Evolutionary conservation across 179 eudicot species (phyloP).

Genomic region (Dionaea muscipula): DNA sequence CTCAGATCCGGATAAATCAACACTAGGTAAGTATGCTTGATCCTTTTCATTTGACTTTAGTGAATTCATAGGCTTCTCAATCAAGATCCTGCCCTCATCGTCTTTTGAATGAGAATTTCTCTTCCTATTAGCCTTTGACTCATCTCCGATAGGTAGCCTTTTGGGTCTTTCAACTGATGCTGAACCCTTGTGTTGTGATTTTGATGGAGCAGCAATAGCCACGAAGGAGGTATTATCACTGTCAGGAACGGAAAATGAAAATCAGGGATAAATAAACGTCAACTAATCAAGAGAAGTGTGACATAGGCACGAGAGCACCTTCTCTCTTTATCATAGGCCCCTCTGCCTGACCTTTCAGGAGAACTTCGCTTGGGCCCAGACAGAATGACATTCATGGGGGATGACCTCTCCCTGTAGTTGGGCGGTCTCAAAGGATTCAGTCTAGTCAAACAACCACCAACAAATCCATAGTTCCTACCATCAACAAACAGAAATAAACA

Average conservation of each 20-base stretch:
- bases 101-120: constrained; percentile 27
- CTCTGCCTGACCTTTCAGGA: constrained; percentile 25
- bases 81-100: constrained; percentile 17
- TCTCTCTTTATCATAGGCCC: constrained; percentile 13
- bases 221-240: constrained; percentile 30
- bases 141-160: constrained; percentile 14
- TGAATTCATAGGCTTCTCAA: constrained; percentile 18
- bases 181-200: constrained; percentile 22
- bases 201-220: constrained; percentile 21
- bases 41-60: constrained; percentile 24
- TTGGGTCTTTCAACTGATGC: constrained; percentile 17
- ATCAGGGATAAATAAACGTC: background rate
- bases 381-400: constrained; percentile 20
- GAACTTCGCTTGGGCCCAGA: constrained; percentile 20
- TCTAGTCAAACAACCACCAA: background rate
- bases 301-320: constrained; percentile 27
- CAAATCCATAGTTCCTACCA: background rate
- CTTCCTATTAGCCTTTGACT: constrained; percentile 25
- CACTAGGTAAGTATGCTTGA: constrained; percentile 30
- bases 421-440: background rate
- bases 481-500: background rate
- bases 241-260: constrained; percentile 11
- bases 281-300: background rate
- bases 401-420: constrained; percentile 29
- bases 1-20: constrained; percentile 45